Evolutionary conservation across 805 yeast genomes (phyloP), one percentile per base, ranked within the genome.

Genomic region (Sugiyamaella americana): DNA sequence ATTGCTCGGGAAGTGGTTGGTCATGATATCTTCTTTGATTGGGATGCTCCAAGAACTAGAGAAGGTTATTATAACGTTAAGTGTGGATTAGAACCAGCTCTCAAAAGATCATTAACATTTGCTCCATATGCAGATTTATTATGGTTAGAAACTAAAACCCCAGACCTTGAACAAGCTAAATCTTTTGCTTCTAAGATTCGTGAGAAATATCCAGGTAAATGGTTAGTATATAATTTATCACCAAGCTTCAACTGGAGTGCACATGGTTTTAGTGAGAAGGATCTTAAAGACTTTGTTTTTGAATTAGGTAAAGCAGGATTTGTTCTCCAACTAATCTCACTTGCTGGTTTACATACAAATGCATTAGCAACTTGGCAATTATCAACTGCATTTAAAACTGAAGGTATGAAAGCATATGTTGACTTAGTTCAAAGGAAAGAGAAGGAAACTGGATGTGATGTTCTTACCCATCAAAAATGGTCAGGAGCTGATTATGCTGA

Each of bases 71-170:
- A 74, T 55, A 68, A 73, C 53, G 71, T 70, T 49, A 60, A 69
- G 47, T 64, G 74, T 1, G 75, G 82, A 18, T 67, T 76, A 54
- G 78, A 73, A 36, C 71, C 72, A 19, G 83, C 83, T 2, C 63
- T 79, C 37, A 71, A 74, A 55, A 68, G 84, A 46, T 75, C 78
- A 0, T 58, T 76, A 22, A 69, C 70, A 1, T 79, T 67, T 59
- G 78, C 81, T 4, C 83, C 82, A 11, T 74, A 75, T 50, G 72
- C 82, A 10, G 84, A 79, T 48, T 59, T 77, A 58, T 59, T 79
- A 19, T 79, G 84, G 84, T 64, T 79, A 16, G 83, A 80, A 56
- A 79, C 84, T 32, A 77, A 78, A 58, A 69, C 72, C 2, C 84
- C 84, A 17, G 72, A 78, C 53, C 59, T 78, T 41, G 51, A 65